Conservation (phyloP, 768 basidiomycete species). For the Suillus cothurnatus region DNA sequence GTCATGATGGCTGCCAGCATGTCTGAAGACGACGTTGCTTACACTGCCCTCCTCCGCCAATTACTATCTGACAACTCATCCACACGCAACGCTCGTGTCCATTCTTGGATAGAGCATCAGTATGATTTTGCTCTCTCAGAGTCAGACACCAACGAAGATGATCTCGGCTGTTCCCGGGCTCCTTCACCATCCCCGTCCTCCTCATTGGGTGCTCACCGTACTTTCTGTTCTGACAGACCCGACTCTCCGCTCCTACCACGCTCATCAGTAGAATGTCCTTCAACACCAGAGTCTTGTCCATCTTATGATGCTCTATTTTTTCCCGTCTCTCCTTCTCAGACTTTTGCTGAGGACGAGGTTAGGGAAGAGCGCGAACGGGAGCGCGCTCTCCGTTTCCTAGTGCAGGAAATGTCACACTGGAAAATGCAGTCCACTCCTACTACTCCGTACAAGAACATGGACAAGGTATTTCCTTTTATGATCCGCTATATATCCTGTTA, state of each 20-base stretch:
- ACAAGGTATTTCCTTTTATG: slow-evolving; percentile 11
- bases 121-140: slow-evolving; percentile 37
- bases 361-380: slow-evolving; percentile 34
- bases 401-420: slow-evolving; percentile 37
- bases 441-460: slow-evolving; percentile 15
- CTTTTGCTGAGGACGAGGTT: slow-evolving; percentile 13
- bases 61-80: slow-evolving; percentile 26
- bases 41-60: slow-evolving; percentile 31
- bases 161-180: background rate
- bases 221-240: slow-evolving; percentile 25
- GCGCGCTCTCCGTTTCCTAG: slow-evolving; percentile 38
- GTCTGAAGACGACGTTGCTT: slow-evolving; percentile 34
- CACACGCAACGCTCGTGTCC: slow-evolving; percentile 31
- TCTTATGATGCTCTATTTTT: slow-evolving; percentile 40
- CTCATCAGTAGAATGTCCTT: slow-evolving; percentile 24
- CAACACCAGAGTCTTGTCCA: slow-evolving; percentile 20
- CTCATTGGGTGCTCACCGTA: slow-evolving; percentile 32
- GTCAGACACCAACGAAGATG: slow-evolving; percentile 14
- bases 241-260: slow-evolving; percentile 35
- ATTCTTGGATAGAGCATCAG: slow-evolving; percentile 39
- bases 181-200: slow-evolving; percentile 34
- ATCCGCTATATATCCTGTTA: background rate
- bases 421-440: slow-evolving; percentile 15
- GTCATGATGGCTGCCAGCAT: slow-evolving; percentile 15
- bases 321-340: slow-evolving; percentile 18